Percentiles rank a stretch among this genome's conserved stretches.
Evolutionary conservation across 1,284 basidiomycete genomes (phyloP).

Genomic region (Bondarzewia mesenterica): DNA sequence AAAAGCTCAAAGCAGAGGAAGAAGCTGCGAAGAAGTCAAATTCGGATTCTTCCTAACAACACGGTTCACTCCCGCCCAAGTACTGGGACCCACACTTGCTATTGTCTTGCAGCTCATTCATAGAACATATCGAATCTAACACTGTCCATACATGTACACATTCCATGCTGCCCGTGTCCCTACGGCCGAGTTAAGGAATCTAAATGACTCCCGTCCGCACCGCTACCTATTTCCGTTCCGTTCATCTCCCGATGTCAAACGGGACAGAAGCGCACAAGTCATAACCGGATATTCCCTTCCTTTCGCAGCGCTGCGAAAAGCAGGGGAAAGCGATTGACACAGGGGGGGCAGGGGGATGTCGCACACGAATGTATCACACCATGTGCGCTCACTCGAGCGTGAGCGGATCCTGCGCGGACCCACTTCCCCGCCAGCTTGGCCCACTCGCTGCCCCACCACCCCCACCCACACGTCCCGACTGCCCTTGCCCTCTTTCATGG

Average conservation of each 20-base stretch:
- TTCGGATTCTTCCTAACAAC: conserved; percentile 6
- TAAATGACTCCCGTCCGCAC: not conserved
- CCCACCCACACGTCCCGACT: not conserved
- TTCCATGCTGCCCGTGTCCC: not conserved
- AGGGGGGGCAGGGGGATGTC: too few relatives aligned
- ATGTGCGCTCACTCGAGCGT: conserved; percentile 2
- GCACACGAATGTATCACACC: too few relatives aligned
- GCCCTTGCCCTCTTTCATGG: not conserved
- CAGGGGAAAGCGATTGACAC: too few relatives aligned
- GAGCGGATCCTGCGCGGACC: conserved; percentile 8
- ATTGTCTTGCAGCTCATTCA: conserved; percentile 12
- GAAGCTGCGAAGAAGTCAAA: conserved; percentile 21
- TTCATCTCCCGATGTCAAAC: not conserved
- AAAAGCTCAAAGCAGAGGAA: conserved; percentile 45
- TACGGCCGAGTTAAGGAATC: not conserved
- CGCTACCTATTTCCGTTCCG: not conserved
- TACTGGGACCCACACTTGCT: conserved; percentile 5
- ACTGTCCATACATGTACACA: conserved; percentile 1
- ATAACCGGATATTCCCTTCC: not conserved
- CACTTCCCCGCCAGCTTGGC: conserved; percentile 2
- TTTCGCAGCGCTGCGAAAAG: conserved; percentile 1
- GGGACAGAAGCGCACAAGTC: not conserved
- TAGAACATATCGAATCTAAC: not conserved
- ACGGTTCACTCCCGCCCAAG: not conserved
- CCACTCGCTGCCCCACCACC: not conserved